These are phyloP conservation scores for Monosporascus ibericus DNA, from an alignment of 2,329 filamentous ascomycete genomes.

Conservation along the genomic window DNA sequence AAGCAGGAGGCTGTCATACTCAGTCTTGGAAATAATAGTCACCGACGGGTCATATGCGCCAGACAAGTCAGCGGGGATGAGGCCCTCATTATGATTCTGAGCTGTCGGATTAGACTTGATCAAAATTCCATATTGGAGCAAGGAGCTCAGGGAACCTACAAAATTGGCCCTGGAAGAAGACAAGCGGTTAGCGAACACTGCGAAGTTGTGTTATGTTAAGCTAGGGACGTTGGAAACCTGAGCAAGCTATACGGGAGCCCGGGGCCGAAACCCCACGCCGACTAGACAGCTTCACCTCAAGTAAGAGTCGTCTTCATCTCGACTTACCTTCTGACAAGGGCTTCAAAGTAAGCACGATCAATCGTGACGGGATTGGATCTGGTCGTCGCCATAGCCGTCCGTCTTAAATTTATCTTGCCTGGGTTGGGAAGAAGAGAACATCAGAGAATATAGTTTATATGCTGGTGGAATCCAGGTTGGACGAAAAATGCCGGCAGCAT, in stretches of 20 bases:
- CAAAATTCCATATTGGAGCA: slow-evolving; percentile 1
- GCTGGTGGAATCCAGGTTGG: no score
- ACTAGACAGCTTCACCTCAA: no score
- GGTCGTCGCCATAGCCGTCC: slow-evolving; percentile 17
- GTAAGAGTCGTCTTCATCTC: not conserved
- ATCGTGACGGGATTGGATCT: slow-evolving; percentile 43
- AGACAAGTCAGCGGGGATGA: slow-evolving; percentile 12
- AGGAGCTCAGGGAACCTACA: slow-evolving; percentile 17
- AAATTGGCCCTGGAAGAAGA: slow-evolving; percentile 18
- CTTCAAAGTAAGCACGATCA: slow-evolving; percentile 55
- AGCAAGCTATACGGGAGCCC: not conserved
- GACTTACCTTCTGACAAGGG: slow-evolving; percentile 54
- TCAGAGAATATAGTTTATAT: no score
- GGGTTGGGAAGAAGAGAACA: not conserved
- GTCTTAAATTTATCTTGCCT: no score
- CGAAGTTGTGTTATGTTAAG: not conserved
- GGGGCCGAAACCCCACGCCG: not conserved
- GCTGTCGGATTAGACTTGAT: slow-evolving; percentile 5
- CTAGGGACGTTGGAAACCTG: not conserved
- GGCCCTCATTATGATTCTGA: slow-evolving; percentile 12
- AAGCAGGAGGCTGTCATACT: slow-evolving; percentile 55
- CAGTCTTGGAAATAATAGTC: slow-evolving; percentile 47
- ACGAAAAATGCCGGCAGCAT: no score
- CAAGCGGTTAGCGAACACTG: slow-evolving; percentile 10
- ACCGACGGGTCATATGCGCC: slow-evolving; percentile 36